These are phyloP conservation scores for Naegleria fowleri DNA, from an alignment of 208 protist genomes.

Conservation along the genomic window DNA sequence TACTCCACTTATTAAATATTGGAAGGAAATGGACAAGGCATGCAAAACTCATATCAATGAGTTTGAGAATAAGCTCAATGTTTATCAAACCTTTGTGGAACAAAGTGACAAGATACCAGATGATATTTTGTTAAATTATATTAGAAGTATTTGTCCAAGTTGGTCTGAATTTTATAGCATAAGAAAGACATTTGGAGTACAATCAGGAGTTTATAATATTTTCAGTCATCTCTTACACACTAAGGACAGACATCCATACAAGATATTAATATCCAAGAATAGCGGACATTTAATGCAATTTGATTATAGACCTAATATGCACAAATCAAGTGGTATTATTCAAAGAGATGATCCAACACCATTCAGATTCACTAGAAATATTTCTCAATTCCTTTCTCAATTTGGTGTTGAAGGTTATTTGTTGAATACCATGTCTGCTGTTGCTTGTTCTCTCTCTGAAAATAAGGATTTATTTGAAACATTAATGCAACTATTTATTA, in stretches of 20 bases:
- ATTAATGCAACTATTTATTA: neutral
- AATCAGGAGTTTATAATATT: neutral
- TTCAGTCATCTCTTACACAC: neutral
- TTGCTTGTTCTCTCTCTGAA: neutral
- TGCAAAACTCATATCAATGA: neutral
- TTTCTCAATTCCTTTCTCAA: neutral
- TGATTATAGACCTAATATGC: neutral
- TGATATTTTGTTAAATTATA: neutral
- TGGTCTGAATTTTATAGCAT: slow-evolving; percentile 18
- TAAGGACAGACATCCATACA: neutral
- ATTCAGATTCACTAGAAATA: slow-evolving; percentile 17
- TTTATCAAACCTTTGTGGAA: neutral
- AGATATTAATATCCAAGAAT: slow-evolving; percentile 2
- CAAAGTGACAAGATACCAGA: neutral
- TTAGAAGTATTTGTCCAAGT: neutral
- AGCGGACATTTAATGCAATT: slow-evolving; percentile 1
- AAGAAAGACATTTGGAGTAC: neutral
- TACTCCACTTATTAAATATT: neutral
- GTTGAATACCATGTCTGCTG: slow-evolving; percentile 1
- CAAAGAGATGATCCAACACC: neutral
- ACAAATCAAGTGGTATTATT: neutral
- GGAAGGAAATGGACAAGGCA: neutral
- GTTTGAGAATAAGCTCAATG: neutral
- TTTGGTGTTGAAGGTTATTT: slow-evolving; percentile 22
- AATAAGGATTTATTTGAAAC: neutral